Percentiles rank a stretch among this genome's conserved stretches.
phyloP scores from a whole-genome alignment of 805 yeast species.

The Kregervanrija fluxuum region DNA sequence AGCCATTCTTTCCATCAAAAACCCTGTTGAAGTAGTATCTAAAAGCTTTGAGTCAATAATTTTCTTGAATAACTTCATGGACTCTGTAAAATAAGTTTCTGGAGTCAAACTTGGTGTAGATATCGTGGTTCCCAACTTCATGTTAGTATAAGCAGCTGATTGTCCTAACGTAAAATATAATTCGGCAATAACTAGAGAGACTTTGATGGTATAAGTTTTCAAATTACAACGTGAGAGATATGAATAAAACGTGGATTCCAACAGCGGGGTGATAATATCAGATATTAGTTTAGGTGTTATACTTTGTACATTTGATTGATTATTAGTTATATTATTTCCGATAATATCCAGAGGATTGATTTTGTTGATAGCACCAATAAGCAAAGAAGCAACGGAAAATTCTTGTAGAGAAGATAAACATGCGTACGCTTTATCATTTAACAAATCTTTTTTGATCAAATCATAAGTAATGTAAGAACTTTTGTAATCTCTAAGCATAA shows the following conservation, averaged over 20 bases:
- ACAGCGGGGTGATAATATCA: conserved; percentile 49
- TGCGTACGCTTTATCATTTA: conserved; percentile 71
- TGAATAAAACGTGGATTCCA: conserved; percentile 70
- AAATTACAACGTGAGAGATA: conserved; percentile 65
- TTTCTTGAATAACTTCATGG: conserved; percentile 37
- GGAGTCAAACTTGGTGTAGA: conserved; percentile 5
- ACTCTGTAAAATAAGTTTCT: conserved; percentile 39
- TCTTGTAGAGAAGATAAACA: conserved; percentile 83
- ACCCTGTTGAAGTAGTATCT: conserved; percentile 37
- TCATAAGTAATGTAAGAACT: conserved; percentile 82
- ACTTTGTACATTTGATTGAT: conserved; percentile 22
- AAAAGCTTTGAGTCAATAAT: conserved; percentile 37
- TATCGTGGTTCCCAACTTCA: not conserved
- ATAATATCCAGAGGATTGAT: conserved; percentile 32
- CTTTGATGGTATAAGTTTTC: conserved; percentile 63
- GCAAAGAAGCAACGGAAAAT: conserved; percentile 68
- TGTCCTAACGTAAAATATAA: conserved; percentile 41
- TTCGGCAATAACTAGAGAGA: conserved; percentile 63
- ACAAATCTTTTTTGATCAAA: conserved; percentile 66
- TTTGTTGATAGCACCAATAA: conserved; percentile 49
- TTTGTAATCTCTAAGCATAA: conserved; percentile 84
- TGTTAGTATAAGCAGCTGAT: conserved; percentile 20
- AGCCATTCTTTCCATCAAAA: conserved; percentile 31
- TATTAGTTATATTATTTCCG: conserved; percentile 13
- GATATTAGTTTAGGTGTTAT: conserved; percentile 39